Percentiles rank a stretch among this genome's conserved stretches.
These are phyloP conservation scores for Aurantiochytrium sp. DNA, from an alignment of 108 stramenopile species.

Conservation along the genomic window DNA sequence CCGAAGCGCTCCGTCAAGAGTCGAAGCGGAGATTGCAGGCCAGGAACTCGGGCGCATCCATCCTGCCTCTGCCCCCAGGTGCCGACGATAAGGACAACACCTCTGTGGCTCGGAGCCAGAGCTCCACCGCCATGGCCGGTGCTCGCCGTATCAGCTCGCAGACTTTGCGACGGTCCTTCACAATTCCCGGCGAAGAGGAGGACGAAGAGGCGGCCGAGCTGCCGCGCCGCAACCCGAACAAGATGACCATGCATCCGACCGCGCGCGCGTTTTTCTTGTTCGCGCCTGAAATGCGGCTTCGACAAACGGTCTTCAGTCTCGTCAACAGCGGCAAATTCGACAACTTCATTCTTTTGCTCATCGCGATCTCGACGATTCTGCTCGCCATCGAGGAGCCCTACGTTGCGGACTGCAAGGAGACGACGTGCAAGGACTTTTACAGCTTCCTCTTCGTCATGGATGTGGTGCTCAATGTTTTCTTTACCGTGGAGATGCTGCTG, in stretches of 20 bases:
- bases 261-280: background rate
- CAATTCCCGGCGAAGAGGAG: background rate
- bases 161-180: background rate
- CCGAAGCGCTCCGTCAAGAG: background rate
- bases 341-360: slow-evolving; percentile 41
- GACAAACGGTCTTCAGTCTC: background rate
- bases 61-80: background rate
- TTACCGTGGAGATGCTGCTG: slow-evolving; percentile 58
- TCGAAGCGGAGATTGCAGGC: background rate
- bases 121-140: background rate
- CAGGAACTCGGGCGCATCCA: background rate
- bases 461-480: slow-evolving; percentile 51
- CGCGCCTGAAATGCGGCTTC: background rate
- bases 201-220: too few species aligned
- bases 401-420: background rate
- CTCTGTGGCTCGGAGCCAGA: too few species aligned
- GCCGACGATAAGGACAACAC: background rate
- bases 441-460: slow-evolving; percentile 40
- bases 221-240: background rate
- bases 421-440: background rate
- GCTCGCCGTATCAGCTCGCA: background rate
- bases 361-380: slow-evolving; percentile 38
- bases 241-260: background rate
- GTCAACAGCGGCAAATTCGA: slow-evolving; percentile 45
- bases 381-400: slow-evolving; percentile 52